Evolutionary conservation across 257 asterid species (phyloP).

Genomic region (Ocimum tenuiflorum): DNA sequence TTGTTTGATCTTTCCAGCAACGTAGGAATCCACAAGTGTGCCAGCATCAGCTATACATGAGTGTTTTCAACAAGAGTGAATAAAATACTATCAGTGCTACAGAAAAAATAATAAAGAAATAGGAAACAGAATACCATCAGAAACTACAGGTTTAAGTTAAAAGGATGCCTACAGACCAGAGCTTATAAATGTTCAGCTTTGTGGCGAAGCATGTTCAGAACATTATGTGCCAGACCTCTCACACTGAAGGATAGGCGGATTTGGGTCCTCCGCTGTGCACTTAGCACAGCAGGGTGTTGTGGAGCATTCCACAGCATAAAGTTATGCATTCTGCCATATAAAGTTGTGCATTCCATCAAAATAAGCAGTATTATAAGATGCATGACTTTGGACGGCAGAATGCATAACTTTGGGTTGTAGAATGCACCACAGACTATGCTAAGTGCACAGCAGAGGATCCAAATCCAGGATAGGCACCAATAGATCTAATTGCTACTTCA

Average conservation of each 20-base stretch:
- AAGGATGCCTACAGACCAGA: constrained; percentile 8
- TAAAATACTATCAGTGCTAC: constrained; percentile 3
- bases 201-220: not conserved
- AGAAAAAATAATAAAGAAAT: not conserved
- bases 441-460: no score
- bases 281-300: no score
- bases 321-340: no score
- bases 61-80: constrained; percentile 14
- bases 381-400: no score
- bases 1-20: constrained; percentile 83
- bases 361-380: no score
- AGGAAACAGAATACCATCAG: constrained; percentile 10
- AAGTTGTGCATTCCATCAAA: no score
- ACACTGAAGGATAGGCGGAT: no score
- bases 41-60: constrained; percentile 72
- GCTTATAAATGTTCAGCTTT: not conserved
- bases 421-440: no score
- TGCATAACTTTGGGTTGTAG: no score
- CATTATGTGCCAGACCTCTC: not conserved
- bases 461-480: not conserved
- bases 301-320: no score
- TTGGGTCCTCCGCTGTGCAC: no score
- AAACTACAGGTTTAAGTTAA: constrained; percentile 5
- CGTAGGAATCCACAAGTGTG: constrained; percentile 68
- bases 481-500: not conserved